Evolutionary conservation across 208 protist genomes (phyloP), one percentile per base, ranked within the genome.

Genomic region (Leishmania tarentolae): DNA sequence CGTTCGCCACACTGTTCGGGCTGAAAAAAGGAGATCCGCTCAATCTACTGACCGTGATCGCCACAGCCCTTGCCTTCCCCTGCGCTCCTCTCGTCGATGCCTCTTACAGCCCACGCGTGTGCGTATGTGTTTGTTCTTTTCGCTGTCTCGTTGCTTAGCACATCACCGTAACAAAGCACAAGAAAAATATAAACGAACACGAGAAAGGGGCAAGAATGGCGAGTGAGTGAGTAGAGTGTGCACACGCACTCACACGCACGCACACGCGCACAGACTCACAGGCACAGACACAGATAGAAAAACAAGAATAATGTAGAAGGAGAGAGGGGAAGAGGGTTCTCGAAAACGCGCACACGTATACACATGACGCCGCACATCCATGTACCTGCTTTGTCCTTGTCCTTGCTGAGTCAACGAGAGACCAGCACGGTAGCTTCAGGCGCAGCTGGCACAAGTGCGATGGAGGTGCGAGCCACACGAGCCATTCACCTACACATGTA

Each of bases 101-200:
- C 59, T 37, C 0, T 35, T n/a, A n/a, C n/a, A 2, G n/a, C 35
- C 28, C 13, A 35, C n/a, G 28, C 31, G 5, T 24, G 63, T 69
- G 19, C 42, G 35, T 24, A 9, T 24, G 19, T 69, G 35, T 24
- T 42, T 35, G 11, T 7, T 19, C 63, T 61, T 31, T 61, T 53
- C 15, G 1, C 17, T 21, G 50, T 21, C 50, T 53, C 50, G 50
- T 17, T 53, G 50, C 50, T 61, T 61, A 61, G 56, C 56, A 31
- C 56, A n/a, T 61, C 24, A 69, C 63, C 13, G 57, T 21, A 65
- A 76, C n/a, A 61, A 19, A 35, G 35, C 21, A 57, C 46, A 76
- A 76, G 50, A 42, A 79, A 68, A 68, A 69, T 57, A 79, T 19
- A 8, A 53, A 24, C 28, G 28, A n/a, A 75, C n/a, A n/a, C 21